Evolutionary conservation across 1,284 basidiomycete species (phyloP), one percentile per base, ranked within the genome.

Genomic region (Sporisorium reilianum): DNA sequence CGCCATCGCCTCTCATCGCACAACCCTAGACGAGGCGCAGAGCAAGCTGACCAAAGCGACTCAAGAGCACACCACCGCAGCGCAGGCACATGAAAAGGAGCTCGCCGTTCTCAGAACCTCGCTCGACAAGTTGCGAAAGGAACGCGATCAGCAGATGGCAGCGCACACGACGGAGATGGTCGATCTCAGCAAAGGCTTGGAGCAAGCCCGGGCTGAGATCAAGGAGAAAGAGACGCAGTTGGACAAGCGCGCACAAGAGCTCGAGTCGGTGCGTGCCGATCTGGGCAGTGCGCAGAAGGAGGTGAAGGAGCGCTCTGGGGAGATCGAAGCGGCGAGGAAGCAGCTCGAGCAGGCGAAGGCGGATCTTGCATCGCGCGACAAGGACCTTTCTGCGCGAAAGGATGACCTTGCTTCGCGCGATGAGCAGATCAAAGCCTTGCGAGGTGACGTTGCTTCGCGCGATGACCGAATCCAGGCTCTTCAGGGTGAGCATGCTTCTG

Each of bases 141-240:
- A 66, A 57, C 49, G 61, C 14, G 70, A 73, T 26, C 36, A 48
- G 53, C 70, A 73, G 36, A 64, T 73, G 57, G 22, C 50, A 2
- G 57, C 49, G 3, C 70, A 73, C 34, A 73, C 70, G 11, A 44
- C 14, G 10, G 70, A 73, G 55, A 73, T 73, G 70, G n/a, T 73
- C 32, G 64, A 73, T 36, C 34, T 73, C 8, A 60, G 60, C 40
- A 45, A 59, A 12, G 70, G 57, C 1, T 8, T 73, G 42, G 61
- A 73, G 48, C 9, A 28, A 8, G 57, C 64, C 3, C 46, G 54
- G 8, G 49, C 25, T 2, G 49, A 73, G 61, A 64, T 67, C 28
- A 23, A 26, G 38, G 45, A 49, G 1, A 64, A 59, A 38, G 64
- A 62, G 23, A 36, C 34, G 5, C 42, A 57, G 49, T 45, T 74